Conservation (phyloP, 2,329 filamentous ascomycete species). For the Dactylella cylindrospora region DNA sequence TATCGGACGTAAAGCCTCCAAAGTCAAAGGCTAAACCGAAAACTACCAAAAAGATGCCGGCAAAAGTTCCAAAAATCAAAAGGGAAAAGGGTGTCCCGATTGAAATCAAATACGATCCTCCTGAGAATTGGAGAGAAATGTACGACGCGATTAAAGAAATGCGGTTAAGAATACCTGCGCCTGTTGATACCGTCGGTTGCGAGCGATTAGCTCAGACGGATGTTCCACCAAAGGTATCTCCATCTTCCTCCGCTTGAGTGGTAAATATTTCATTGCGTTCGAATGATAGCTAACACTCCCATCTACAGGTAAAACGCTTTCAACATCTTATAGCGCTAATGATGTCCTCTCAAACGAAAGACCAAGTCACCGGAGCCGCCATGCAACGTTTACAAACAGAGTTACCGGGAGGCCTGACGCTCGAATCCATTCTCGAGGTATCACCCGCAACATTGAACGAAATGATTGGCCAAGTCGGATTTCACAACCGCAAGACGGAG, state of each 20-base stretch:
- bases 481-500: conserved; percentile 92
- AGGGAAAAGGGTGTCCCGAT: conserved; percentile 52
- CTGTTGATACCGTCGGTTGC: conserved; percentile 98
- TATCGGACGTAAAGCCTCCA: neutral
- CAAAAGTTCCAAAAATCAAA: conserved; percentile 50
- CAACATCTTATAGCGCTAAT: conserved; percentile 86
- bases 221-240: conserved; percentile 51
- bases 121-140: conserved; percentile 78
- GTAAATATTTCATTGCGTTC: conserved; percentile 49
- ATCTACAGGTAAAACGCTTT: conserved; percentile 66
- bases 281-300: conserved; percentile 52
- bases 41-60: conserved; percentile 2
- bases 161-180: conserved; percentile 70
- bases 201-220: conserved; percentile 68
- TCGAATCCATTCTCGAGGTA: conserved; percentile 75
- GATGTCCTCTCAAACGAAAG: conserved; percentile 90
- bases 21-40: conserved; percentile 8
- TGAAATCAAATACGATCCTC: conserved; percentile 55
- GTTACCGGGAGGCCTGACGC: conserved; percentile 66
- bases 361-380: conserved; percentile 81
- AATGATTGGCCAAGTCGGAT: conserved; percentile 81
- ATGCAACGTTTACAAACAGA: conserved; percentile 78
- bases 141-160: conserved; percentile 78
- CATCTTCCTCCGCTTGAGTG: neutral
- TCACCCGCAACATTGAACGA: conserved; percentile 67